Evolutionary conservation across 1,284 basidiomycete genomes (phyloP), one percentile per base, ranked within the genome.

Genomic region (Naganishia sp.): DNA sequence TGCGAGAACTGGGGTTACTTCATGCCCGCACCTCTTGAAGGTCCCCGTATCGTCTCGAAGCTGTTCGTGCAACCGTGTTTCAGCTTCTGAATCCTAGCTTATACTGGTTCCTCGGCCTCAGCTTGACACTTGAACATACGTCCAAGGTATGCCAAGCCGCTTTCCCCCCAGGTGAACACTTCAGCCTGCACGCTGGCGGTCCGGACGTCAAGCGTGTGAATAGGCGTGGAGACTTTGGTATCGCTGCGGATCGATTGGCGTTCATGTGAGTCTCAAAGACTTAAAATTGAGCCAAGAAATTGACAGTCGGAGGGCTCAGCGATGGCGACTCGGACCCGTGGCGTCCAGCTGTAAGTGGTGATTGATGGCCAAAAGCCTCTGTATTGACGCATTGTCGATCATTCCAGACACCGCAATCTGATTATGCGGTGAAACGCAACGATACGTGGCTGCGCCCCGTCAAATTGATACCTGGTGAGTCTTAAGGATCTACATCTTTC

Each of bases 1-100:
- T 96, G 92, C 81, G 94, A 90, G 0, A 87, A 94, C 74, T 97
- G 94, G 93, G 94, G 94, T 1, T 97, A 93, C 79, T 94, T 95
- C 76, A 75, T 75, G 75, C 73, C 73, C 18, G 75, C 76, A 10
- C 77, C 78, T 4, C 63, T 71, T 3, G 72, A 74, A 31, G 77
- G 77, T 6, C 78, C 75, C 2, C 68, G 71, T 1, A 77, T 80
- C 49, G 65, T 73, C 32, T 75, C 71, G 39, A 69, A 70, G 63
- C 67, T 67, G 75, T 76, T 69, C 13, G 35, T 69, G 65, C 72
- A 70, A 0, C 70, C 71, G 1, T 41, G 6, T 15, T n/a, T 54
- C 21, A 15, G 2, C 1, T n/a, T 3, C 10, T 21, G 23, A 23
- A 23, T 32, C 2, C 35, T 46, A 9, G 25, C 11, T 15, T 6